Conservation (phyloP, 2,329 filamentous ascomycete species). For the Sporothrix dimorphospora region DNA sequence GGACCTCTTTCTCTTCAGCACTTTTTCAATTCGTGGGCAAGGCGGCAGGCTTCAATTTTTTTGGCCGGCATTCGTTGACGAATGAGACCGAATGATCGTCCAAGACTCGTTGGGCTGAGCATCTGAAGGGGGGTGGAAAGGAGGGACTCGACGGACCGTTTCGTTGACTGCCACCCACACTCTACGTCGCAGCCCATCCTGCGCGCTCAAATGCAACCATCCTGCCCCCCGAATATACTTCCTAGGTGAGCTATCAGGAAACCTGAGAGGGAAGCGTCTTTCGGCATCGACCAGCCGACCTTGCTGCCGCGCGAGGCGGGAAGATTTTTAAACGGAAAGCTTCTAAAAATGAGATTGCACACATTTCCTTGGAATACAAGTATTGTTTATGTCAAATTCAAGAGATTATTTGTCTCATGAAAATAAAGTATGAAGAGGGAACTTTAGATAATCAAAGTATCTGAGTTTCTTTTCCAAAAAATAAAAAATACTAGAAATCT, state of each 20-base stretch:
- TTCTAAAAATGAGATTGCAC: too few relatives aligned
- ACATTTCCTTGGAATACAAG: too few relatives aligned
- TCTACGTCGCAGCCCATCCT: neutral
- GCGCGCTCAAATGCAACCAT: neutral
- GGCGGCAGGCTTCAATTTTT: neutral
- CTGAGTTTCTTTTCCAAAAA: too few relatives aligned
- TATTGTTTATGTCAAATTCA: too few relatives aligned
- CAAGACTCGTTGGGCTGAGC: neutral
- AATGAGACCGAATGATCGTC: neutral
- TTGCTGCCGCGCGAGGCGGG: constrained; percentile 11
- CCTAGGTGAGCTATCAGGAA: too few relatives aligned
- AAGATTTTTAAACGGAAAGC: too few relatives aligned
- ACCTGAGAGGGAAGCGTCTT: neutral
- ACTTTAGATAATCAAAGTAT: too few relatives aligned
- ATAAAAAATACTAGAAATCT: too few relatives aligned
- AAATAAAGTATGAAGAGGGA: too few relatives aligned
- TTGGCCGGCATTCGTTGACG: neutral
- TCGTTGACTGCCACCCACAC: neutral
- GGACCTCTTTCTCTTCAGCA: neutral
- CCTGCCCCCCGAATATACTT: neutral
- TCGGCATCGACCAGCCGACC: neutral
- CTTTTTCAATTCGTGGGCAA: neutral
- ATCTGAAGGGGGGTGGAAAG: neutral
- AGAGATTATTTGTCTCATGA: too few relatives aligned
- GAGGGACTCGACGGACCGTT: neutral